Conservation (phyloP, 345 rosid species). For the Carallia pectinifolia region DNA sequence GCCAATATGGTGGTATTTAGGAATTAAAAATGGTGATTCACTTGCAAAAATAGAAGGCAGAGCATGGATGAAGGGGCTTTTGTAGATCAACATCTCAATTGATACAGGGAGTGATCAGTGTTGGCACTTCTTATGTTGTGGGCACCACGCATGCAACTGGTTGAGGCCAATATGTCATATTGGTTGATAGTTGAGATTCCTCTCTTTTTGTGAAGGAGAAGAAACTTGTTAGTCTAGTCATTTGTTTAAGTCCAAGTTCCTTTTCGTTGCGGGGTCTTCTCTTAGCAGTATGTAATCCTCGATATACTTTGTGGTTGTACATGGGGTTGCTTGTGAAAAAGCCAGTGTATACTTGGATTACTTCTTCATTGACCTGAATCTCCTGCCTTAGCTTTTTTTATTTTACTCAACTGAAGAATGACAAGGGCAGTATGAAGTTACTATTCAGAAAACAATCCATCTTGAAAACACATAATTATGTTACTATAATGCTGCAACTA, state of each 20-base stretch:
- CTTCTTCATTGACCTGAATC: conserved; percentile 14
- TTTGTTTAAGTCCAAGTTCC: conserved; percentile 21
- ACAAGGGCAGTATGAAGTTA: background rate
- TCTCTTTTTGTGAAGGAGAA: conserved; percentile 11
- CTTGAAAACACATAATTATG: background rate
- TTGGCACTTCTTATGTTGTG: background rate
- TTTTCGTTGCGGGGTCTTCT: conserved; percentile 14
- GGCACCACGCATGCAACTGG: background rate
- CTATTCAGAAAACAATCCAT: background rate
- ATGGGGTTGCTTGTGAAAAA: conserved; percentile 27
- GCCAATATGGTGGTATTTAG: no score
- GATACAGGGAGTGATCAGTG: background rate
- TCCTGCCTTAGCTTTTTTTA: background rate
- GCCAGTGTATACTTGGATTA: conserved; percentile 27
- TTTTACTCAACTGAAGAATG: no score
- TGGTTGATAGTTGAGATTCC: no score
- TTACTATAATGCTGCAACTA: no score
- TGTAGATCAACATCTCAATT: background rate
- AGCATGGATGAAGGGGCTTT: background rate
- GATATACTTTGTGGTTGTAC: conserved; percentile 32
- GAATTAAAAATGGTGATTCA: no score
- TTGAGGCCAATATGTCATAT: conserved; percentile 6
- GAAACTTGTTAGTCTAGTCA: conserved; percentile 38
- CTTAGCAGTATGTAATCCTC: conserved; percentile 23
- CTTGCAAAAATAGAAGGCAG: background rate